A percentile compares a stretch with the other conserved stretches of the same genome.
These are phyloP conservation scores for Cucurbita pepo DNA, from an alignment of 306 rosid genomes.

Conservation along the genomic window DNA sequence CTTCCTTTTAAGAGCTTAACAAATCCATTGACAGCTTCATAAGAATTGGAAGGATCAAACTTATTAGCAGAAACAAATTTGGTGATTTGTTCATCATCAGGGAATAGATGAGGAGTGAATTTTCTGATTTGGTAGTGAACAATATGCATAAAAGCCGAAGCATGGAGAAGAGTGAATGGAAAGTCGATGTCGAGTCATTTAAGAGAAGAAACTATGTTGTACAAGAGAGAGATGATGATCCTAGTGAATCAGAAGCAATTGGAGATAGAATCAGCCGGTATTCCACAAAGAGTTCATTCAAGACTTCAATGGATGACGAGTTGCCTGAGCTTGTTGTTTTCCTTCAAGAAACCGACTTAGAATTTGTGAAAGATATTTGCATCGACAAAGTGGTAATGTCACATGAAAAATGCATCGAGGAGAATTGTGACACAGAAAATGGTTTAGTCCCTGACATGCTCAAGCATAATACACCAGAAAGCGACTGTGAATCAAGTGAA, in stretches of 20 bases:
- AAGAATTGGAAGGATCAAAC: not conserved
- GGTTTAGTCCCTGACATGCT: conserved; percentile 5
- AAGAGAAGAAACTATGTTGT: not conserved
- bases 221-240: not conserved
- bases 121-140: not conserved
- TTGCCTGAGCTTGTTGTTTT: conserved; percentile 60
- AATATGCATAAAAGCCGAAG: not conserved
- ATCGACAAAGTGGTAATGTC: conserved; percentile 15
- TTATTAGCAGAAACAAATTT: not conserved
- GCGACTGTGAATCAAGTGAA: conserved; percentile 12
- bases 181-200: not conserved
- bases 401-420: conserved; percentile 6
- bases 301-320: conserved; percentile 15
- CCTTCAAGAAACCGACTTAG: conserved; percentile 46
- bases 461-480: conserved; percentile 9
- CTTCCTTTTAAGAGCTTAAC: not conserved
- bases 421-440: conserved; percentile 17
- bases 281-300: conserved; percentile 5
- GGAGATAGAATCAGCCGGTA: conserved; percentile 12
- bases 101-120: not conserved
- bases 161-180: not conserved
- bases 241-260: conserved; percentile 1
- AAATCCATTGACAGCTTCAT: not conserved
- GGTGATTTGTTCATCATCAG: not conserved
- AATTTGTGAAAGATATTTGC: conserved; percentile 42